phyloP scores from a whole-genome alignment of 2,329 filamentous ascomycete species.

The Teratosphaeria gauchensis region DNA sequence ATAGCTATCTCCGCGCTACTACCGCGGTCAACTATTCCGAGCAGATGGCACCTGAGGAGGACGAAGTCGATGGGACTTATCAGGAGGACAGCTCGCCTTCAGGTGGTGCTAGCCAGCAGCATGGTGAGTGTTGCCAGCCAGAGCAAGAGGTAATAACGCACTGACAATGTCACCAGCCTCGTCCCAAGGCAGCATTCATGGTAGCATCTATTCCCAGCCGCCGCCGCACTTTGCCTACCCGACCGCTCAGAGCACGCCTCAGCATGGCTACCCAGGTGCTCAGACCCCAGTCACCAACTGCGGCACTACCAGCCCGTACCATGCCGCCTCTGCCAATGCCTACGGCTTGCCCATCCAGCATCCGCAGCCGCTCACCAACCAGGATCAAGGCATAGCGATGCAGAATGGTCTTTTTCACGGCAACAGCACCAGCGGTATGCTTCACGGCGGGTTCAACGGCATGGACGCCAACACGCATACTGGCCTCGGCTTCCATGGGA shows the following conservation, averaged over 20 bases:
- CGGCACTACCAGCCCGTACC: background rate
- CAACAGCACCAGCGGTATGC: background rate
- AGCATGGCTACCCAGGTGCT: background rate
- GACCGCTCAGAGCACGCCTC: background rate
- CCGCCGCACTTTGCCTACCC: background rate
- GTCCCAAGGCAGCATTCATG: background rate
- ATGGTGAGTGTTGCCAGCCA: background rate
- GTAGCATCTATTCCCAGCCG: background rate
- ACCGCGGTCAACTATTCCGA: conserved; percentile 2
- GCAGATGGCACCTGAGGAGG: conserved; percentile 1
- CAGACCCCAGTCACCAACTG: background rate
- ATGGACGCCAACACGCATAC: background rate
- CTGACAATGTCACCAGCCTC: background rate
- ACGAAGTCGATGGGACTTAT: background rate
- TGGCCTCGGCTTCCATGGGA: background rate
- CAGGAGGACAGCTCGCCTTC: background rate
- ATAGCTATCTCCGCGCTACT: background rate
- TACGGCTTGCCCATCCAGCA: background rate
- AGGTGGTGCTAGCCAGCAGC: background rate
- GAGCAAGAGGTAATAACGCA: background rate
- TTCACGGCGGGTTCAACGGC: background rate
- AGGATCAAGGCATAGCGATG: background rate
- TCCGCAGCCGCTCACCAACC: background rate
- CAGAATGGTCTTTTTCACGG: background rate
- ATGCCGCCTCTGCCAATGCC: background rate